Base-by-base conservation (phyloP, 306 rosid genomes). In the Sicyos edulis region DNA sequence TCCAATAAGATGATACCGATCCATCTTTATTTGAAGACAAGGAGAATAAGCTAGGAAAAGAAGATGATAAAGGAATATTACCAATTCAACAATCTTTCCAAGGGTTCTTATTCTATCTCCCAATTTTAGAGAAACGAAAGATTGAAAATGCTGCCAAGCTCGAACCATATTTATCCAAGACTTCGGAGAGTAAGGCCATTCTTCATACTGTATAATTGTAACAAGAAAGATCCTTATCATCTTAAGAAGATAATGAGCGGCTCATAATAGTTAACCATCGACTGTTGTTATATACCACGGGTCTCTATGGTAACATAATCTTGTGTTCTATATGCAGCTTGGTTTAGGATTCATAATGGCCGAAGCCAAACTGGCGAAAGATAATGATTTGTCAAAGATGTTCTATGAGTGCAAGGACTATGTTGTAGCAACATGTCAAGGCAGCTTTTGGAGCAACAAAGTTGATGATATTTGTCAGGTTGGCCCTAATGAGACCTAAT, bases 381-480 rank as follows among this genome's bases (percentile, higher is more conserved):
- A 77, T 70, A 76, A 76, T 20, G 89, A 89, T 74, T 86, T 95
- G 83, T 88, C 86, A 59, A 95, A 87, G 86, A 73, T 87, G 64
- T 95, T 95, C 83, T 77, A 47, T 75, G 97, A 95, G 77, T 95
- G 99, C 89, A 95, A 91, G 85, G 99, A 86, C 67, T 95, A 86
- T 70, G 45, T 82, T 53, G 80, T 84, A 55, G 79, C 85, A 62
- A 71, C 86, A 45, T 83, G 92, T 80, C 97, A 87, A 83, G 63
- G 86, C 67, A 71, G 73, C 79, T 68, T 44, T 70, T 81, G 84
- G 86, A 77, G 68, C 20, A 96, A 86, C 78, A 91, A 83, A 85
- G 78, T 89, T 55, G 95, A 95, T 55, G 97, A 89, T 73, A 87
- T 95, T 76, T 87, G 91, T 74, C 88, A 89, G 95, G 99, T 95